Evolutionary conservation across 371 early-diverging fungal genomes (phyloP).

Genomic region (Actinomortierella wolfii): DNA sequence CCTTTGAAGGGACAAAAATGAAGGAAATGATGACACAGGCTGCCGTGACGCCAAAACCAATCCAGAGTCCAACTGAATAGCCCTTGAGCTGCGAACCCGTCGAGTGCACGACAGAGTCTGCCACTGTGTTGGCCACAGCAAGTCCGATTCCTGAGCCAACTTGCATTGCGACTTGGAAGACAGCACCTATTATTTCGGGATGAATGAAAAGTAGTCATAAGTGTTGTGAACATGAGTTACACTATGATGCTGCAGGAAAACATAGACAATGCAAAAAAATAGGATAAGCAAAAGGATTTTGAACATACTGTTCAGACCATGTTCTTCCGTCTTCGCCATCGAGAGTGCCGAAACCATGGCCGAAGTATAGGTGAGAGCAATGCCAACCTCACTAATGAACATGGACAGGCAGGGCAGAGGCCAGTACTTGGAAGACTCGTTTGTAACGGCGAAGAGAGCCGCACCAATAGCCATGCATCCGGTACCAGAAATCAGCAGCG

Average conservation of each 20-base stretch:
- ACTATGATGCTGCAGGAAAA: no score
- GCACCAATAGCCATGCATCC: conserved; percentile 43
- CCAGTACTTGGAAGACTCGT: conserved; percentile 27
- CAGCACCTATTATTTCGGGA: conserved; percentile 22
- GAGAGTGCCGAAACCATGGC: conserved; percentile 42
- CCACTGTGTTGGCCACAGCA: conserved; percentile 36
- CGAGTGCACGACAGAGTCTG: conserved; percentile 26
- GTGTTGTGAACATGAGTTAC: background rate
- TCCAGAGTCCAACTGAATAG: conserved; percentile 40
- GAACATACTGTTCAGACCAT: conserved; percentile 42
- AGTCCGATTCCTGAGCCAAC: conserved; percentile 43
- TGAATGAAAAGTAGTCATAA: background rate
- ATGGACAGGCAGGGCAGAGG: conserved; percentile 39
- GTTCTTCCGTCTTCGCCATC: conserved; percentile 44
- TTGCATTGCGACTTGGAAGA: conserved; percentile 44
- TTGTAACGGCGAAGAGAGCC: conserved; percentile 34
- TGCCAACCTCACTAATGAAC: conserved; percentile 44
- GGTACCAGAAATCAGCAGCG: conserved; percentile 33
- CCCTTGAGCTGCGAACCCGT: conserved; percentile 33
- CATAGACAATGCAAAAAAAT: background rate
- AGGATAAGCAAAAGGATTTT: background rate
- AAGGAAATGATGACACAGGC: conserved; percentile 38
- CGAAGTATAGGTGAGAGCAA: conserved; percentile 44
- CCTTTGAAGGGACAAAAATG: conserved; percentile 40
- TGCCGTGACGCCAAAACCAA: conserved; percentile 38